Base-by-base conservation (phyloP, 2,329 filamentous ascomycete genomes). In the Fusarium goolgardi region DNA sequence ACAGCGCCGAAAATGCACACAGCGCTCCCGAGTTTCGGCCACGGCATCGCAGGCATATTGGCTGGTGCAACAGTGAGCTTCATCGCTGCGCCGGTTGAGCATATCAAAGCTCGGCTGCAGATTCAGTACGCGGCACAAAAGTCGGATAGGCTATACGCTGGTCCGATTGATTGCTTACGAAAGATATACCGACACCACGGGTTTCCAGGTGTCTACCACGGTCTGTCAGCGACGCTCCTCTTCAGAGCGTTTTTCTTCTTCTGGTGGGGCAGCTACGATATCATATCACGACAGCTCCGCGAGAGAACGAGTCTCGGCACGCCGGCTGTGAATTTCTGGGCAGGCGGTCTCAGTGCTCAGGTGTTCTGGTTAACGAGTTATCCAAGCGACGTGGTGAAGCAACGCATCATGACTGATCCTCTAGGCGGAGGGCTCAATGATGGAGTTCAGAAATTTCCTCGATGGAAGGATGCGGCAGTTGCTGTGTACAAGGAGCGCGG, bases 241-340 rank as follows among this genome's bases (percentile, higher is more conserved):
- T 98, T 98, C 82, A 88, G 96, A 20, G 88, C 89, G 16, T 97
- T 95, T 81, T 99, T 99, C 84, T 97, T 97, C 85, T 96, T 91
- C 82, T 98, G 94, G 94, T 99, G 96, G 96, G 90, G 90, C n/a
- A 91, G 89, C 63, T 99, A 99, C 82, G 95, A 97, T 74, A 72
- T 97, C 31, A 86, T 98, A 71, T 92, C 92, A 7, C 84, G 88
- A 23, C 81, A 85, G 61, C 82, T 98, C 75, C 83, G 86, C 55
- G 79, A 86, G 20, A 83, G 88, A 72, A 97, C 94, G 4, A 79
- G 72, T 15, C 81, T 97, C 55, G 91, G 91, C 55, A 88, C 88
- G 0, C 93, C 96, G 0, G 90, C 90, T 2, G 85, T 98, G 75
- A 98, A 98, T 77, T 99, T 99, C 82, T 98, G 95, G 95, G 95